Evolutionary conservation across 176 grass and related monocot genomes (phyloP), one percentile per base, ranked within the genome.

Genomic region (Carex parvula): DNA sequence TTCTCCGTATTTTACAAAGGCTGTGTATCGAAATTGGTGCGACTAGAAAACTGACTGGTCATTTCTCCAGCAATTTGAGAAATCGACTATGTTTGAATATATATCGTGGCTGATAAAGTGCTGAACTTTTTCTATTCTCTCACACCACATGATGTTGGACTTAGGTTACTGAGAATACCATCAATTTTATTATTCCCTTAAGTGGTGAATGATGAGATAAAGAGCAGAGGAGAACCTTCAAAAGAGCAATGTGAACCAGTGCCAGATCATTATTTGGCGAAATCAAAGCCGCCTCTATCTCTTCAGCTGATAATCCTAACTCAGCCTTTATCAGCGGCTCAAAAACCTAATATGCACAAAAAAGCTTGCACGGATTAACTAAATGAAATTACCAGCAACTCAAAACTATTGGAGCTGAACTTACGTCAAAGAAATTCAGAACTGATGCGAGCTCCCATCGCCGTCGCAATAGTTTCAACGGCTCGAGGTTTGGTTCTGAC

Each of bases 371-470:
- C 44, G 5, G 67, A 16, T 52, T 63, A 81, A 20, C 35, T 5
- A 85, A 60, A 8, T 16, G 16, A 13, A 60, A 52, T 0, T 8
- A n/a, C 18, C 2, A 42, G 8, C 11, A 81, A 64, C 21, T 67
- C 0, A 4, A 3, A 44, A 78, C 32, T 44, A 84, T 42, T 33
- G 81, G 84, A 76, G 84, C 84, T 88, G 48, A 67, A 79, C 90
- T 86, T 80, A 94, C 95, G 61, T 68, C 63, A 26, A 94, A 79
- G 17, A 98, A 94, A 60, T 98, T 84, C 57, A 98, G 88, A 18
- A 98, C 95, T 18, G 91, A 94, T n/a, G 95, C 92, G 73, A 98
- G 83, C 84, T 98, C 92, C 95, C 95, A 98, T 1, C 91, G 86
- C 63, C 64, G 86, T 66, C 95, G 95, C 65, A 98, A 89, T 41